A percentile compares a stretch with the other conserved stretches of the same genome.
These are phyloP conservation scores for Trametes gibbosa DNA, from an alignment of 768 basidiomycete species.

Conservation along the genomic window DNA sequence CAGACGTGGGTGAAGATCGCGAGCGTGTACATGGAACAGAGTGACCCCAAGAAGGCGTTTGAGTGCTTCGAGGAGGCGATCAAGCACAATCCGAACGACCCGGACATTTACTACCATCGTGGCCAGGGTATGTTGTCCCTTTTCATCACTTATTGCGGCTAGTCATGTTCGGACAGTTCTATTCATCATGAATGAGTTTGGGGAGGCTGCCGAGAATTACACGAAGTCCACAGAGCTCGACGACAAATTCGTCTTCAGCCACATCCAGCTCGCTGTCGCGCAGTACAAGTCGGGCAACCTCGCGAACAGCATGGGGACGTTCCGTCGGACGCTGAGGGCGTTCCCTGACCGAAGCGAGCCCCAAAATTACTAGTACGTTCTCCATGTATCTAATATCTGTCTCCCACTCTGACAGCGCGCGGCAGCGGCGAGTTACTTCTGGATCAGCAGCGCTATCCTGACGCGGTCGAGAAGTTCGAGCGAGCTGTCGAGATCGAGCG, in stretches of 20 bases:
- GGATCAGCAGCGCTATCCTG: constrained; percentile 85
- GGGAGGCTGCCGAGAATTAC: constrained; percentile 87
- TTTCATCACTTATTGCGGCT: neutral
- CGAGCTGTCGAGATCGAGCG: constrained; percentile 87
- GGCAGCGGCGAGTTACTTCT: constrained; percentile 88
- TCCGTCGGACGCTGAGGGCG: constrained; percentile 76
- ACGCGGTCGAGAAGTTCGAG: constrained; percentile 92
- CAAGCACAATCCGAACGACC: constrained; percentile 75
- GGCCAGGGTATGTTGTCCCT: constrained; percentile 67
- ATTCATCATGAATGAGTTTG: constrained; percentile 93
- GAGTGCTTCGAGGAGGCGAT: constrained; percentile 90
- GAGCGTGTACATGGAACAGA: constrained; percentile 95
- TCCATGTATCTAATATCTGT: neutral
- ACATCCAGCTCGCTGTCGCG: constrained; percentile 96
- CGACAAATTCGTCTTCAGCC: constrained; percentile 88
- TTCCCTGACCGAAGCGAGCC: constrained; percentile 90
- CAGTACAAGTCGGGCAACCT: constrained; percentile 87
- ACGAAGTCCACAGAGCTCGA: constrained; percentile 87
- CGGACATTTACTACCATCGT: constrained; percentile 98
- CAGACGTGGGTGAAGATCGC: constrained; percentile 97
- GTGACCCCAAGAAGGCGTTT: constrained; percentile 77
- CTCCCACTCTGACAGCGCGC: neutral
- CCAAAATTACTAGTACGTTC: constrained; percentile 87
- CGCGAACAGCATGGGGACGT: constrained; percentile 84
- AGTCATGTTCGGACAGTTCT: constrained; percentile 51